A percentile compares a stretch with the other conserved stretches of the same genome.
phyloP scores from a whole-genome alignment of 768 basidiomycete genomes.

The Boletus vinaceobasis region DNA sequence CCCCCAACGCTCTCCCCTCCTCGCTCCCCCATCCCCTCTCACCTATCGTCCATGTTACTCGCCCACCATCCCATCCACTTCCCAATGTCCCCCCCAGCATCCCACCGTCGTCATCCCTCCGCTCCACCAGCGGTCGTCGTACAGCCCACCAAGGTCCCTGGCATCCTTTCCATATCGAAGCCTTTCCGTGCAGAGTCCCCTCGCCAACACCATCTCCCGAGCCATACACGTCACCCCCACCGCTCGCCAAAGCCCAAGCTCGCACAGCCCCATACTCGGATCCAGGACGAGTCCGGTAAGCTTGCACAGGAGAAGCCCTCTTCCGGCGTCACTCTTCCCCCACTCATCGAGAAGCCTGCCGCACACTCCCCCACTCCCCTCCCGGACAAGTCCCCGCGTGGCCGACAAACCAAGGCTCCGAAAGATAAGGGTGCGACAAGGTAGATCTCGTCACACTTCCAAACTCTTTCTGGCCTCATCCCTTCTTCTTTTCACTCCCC shows the following conservation, averaged over 20 bases:
- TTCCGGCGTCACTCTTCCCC: constrained; percentile 32
- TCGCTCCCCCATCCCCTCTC: not conserved
- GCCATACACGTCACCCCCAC: constrained; percentile 33
- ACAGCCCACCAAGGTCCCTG: constrained; percentile 70
- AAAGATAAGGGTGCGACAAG: constrained; percentile 44
- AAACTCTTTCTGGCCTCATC: not conserved
- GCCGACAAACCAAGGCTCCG: constrained; percentile 35
- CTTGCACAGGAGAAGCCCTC: constrained; percentile 25
- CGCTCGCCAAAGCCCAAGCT: constrained; percentile 38
- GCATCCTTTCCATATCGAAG: constrained; percentile 68
- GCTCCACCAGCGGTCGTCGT: constrained; percentile 66
- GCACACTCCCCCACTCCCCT: constrained; percentile 13
- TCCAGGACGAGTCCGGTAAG: constrained; percentile 31
- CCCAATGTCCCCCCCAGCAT: constrained; percentile 29
- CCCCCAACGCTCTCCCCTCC: not conserved
- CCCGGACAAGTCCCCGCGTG: constrained; percentile 32
- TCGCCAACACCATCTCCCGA: constrained; percentile 36
- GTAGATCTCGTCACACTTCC: constrained; percentile 27
- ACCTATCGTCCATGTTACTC: constrained; percentile 37
- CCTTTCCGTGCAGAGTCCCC: constrained; percentile 37
- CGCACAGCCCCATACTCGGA: constrained; percentile 14
- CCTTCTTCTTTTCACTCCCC: not conserved
- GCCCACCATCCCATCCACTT: constrained; percentile 35
- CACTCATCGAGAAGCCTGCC: constrained; percentile 29
- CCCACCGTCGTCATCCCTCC: constrained; percentile 65